These are phyloP conservation scores for Ceratocystis harringtonii DNA, from an alignment of 2,329 filamentous ascomycete genomes.

Conservation along the genomic window DNA sequence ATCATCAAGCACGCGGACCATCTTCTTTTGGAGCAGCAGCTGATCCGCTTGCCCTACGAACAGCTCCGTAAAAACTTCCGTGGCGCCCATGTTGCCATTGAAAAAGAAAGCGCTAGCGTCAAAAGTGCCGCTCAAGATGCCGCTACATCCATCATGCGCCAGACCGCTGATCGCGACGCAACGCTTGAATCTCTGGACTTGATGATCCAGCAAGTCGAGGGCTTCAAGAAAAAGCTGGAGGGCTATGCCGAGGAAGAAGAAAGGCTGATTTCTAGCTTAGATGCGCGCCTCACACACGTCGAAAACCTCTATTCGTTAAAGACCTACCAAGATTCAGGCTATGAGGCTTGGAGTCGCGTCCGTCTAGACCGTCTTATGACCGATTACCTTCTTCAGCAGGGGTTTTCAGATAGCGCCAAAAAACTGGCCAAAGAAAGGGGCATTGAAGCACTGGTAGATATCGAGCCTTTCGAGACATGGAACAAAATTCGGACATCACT, in stretches of 20 bases:
- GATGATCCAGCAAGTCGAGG: slow-evolving; percentile 74
- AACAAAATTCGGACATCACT: slow-evolving; percentile 63
- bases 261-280: slow-evolving; percentile 57
- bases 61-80: slow-evolving; percentile 91
- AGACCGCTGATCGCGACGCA: slow-evolving; percentile 47
- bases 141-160: slow-evolving; percentile 51
- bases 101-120: slow-evolving; percentile 51
- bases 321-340: slow-evolving; percentile 77
- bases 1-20: slow-evolving; percentile 63
- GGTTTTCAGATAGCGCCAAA: slow-evolving; percentile 63
- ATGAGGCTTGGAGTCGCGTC: slow-evolving; percentile 75
- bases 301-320: slow-evolving; percentile 66
- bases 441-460: slow-evolving; percentile 71
- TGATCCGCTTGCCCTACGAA: slow-evolving; percentile 83
- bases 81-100: slow-evolving; percentile 59
- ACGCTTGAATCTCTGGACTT: slow-evolving; percentile 68
- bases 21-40: slow-evolving; percentile 75
- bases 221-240: slow-evolving; percentile 74
- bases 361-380: slow-evolving; percentile 73
- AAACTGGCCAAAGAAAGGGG: slow-evolving; percentile 59
- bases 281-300: slow-evolving; percentile 65
- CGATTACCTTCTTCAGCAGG: slow-evolving; percentile 79
- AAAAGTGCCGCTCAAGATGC: slow-evolving; percentile 47
- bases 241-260: slow-evolving; percentile 65
- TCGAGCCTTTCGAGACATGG: slow-evolving; percentile 75